Conservation (phyloP, 768 basidiomycete species). For the Lentinus tigrinus region DNA sequence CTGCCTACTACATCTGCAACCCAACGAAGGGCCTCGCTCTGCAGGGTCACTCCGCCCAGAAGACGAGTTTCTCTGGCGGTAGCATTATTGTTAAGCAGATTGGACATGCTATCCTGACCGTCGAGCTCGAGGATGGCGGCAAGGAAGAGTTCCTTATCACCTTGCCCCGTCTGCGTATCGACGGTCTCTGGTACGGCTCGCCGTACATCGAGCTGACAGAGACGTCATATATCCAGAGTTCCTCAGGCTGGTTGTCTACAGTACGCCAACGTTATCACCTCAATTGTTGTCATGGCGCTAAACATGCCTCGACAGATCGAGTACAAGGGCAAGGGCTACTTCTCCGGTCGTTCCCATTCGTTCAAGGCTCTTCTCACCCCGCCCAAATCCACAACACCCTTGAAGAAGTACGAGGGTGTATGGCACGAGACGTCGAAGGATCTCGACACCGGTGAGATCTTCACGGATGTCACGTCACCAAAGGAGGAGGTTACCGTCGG, state of each 20-base stretch:
- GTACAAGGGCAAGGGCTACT: slow-evolving; percentile 96
- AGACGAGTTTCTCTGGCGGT: slow-evolving; percentile 86
- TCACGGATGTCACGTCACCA: slow-evolving; percentile 73
- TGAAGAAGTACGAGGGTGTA: slow-evolving; percentile 70
- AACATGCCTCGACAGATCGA: slow-evolving; percentile 50
- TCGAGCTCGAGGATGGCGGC: slow-evolving; percentile 54
- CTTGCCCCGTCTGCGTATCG: slow-evolving; percentile 87
- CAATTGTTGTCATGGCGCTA: neutral
- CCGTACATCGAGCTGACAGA: slow-evolving; percentile 93
- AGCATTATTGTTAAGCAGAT: slow-evolving; percentile 90
- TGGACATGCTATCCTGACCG: slow-evolving; percentile 84
- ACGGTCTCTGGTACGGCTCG: slow-evolving; percentile 88
- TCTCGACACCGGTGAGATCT: slow-evolving; percentile 45
- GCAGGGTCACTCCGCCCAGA: slow-evolving; percentile 90
- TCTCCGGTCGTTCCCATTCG: slow-evolving; percentile 78
- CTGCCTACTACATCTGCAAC: slow-evolving; percentile 88
- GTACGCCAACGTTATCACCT: slow-evolving; percentile 31
- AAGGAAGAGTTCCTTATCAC: slow-evolving; percentile 85
- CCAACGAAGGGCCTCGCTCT: slow-evolving; percentile 69
- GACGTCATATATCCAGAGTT: slow-evolving; percentile 71
- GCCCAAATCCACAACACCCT: slow-evolving; percentile 35
- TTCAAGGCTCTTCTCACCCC: slow-evolving; percentile 82
- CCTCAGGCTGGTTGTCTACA: slow-evolving; percentile 57
- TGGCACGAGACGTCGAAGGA: slow-evolving; percentile 75
- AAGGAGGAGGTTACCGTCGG: slow-evolving; percentile 75